Evolutionary conservation across 495 filamentous ascomycete genomes (phyloP).

Genomic region (Penicillium canescens): DNA sequence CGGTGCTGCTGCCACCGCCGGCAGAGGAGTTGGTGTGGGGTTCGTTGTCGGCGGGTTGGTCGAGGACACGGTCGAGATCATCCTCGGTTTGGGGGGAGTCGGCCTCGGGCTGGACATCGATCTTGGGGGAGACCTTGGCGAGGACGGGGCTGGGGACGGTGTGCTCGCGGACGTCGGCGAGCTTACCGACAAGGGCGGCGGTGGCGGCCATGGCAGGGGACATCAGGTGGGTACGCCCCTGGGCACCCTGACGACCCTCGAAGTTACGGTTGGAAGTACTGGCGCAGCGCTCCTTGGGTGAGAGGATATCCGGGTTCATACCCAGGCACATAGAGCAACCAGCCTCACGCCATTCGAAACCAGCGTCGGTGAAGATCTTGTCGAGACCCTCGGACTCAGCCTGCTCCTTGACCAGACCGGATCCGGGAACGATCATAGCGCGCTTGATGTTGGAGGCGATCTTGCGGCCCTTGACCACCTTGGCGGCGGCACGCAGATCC

Average conservation of each 20-base stretch:
- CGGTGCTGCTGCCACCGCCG: slow-evolving; percentile 50
- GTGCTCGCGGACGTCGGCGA: slow-evolving; percentile 86
- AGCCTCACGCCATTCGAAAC: slow-evolving; percentile 97
- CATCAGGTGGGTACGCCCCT: slow-evolving; percentile 93
- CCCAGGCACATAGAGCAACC: slow-evolving; percentile 98
- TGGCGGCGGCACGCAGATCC: slow-evolving; percentile 86
- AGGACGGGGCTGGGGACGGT: slow-evolving; percentile 59
- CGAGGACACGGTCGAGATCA: slow-evolving; percentile 72
- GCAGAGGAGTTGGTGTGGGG: slow-evolving; percentile 58
- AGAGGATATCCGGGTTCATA: slow-evolving; percentile 99
- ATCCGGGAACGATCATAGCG: slow-evolving; percentile 95
- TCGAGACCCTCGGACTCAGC: slow-evolving; percentile 91
- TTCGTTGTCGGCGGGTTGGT: slow-evolving; percentile 71
- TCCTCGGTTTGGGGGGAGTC: slow-evolving; percentile 78
- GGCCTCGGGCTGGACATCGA: slow-evolving; percentile 58
- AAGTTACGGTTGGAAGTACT: slow-evolving; percentile 98
- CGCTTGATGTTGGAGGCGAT: slow-evolving; percentile 85
- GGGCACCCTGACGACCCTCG: slow-evolving; percentile 92
- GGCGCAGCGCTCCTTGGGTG: slow-evolving; percentile 89
- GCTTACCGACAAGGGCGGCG: slow-evolving; percentile 83
- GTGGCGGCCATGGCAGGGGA: slow-evolving; percentile 96
- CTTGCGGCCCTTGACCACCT: slow-evolving; percentile 82
- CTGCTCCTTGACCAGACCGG: slow-evolving; percentile 89
- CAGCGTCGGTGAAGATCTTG: slow-evolving; percentile 86
- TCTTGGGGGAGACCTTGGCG: slow-evolving; percentile 54